Conservation (phyloP, 805 yeast species). For the Saccharomycopsis sp. region DNA sequence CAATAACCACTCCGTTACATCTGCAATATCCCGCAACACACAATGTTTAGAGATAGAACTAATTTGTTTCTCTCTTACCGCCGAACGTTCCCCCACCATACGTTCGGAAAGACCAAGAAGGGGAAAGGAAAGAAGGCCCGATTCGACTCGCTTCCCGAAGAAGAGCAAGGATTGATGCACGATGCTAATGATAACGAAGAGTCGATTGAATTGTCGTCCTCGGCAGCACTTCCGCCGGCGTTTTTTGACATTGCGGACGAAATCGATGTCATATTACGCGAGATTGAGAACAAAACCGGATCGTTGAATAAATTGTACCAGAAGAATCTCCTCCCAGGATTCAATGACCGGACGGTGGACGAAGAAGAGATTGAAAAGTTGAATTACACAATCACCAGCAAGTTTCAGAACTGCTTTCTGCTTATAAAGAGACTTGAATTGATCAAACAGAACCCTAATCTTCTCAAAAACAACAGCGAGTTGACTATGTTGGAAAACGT, state of each 20-base stretch:
- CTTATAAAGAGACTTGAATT: constrained; percentile 61
- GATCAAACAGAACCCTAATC: constrained; percentile 31
- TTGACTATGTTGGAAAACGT: constrained; percentile 67
- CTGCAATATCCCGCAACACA: background rate
- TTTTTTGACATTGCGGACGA: constrained; percentile 68
- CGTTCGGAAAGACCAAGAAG: constrained; percentile 20
- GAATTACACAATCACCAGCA: constrained; percentile 65
- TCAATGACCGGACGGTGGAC: constrained; percentile 69
- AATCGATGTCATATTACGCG: constrained; percentile 54
- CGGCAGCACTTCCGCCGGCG: constrained; percentile 53
- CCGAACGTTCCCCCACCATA: constrained; percentile 75
- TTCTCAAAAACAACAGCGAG: constrained; percentile 37
- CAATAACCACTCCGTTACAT: no score
- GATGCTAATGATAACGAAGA: constrained; percentile 25
- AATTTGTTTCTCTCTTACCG: constrained; percentile 83
- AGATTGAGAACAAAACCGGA: constrained; percentile 48
- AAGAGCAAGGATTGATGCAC: constrained; percentile 52
- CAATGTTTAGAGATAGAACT: constrained; percentile 92
- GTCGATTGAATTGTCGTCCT: constrained; percentile 50
- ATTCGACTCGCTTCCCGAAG: constrained; percentile 38
- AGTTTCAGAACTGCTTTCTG: constrained; percentile 72
- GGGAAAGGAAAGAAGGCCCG: constrained; percentile 19
- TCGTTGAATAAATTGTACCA: constrained; percentile 66
- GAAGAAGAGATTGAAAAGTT: constrained; percentile 75
- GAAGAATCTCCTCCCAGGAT: constrained; percentile 80